Evolutionary conservation across 1,284 basidiomycete genomes (phyloP).

Genomic region (Bondarzewia mesenterica): DNA sequence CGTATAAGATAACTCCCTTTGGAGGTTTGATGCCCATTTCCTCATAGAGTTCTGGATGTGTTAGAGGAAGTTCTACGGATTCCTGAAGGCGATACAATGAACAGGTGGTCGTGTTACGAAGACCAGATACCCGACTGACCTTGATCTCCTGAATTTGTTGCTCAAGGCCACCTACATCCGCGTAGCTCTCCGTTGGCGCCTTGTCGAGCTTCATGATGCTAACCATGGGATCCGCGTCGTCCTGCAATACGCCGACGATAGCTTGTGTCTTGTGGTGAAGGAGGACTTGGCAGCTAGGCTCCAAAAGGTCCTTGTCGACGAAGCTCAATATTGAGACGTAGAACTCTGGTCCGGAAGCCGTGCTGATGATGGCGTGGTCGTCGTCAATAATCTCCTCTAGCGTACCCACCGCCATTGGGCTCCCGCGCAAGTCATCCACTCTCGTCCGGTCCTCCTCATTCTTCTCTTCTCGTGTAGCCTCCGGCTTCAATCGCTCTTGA

Average conservation of each 20-base stretch:
- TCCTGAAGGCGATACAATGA: conserved; percentile 43
- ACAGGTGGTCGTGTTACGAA: neutral
- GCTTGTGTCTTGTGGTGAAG: conserved; percentile 96
- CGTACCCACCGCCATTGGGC: conserved; percentile 95
- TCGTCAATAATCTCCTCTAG: conserved; percentile 99
- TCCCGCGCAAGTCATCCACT: conserved; percentile 93
- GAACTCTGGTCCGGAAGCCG: conserved; percentile 91
- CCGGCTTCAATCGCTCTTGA: conserved; percentile 84
- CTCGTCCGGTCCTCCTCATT: conserved; percentile 91
- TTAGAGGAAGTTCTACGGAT: conserved; percentile 96
- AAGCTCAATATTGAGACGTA: conserved; percentile 99
- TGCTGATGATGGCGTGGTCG: conserved; percentile 98
- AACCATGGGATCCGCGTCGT: conserved; percentile 97
- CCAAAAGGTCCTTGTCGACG: conserved; percentile 97
- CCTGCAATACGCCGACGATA: conserved; percentile 92
- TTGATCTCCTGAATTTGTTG: conserved; percentile 99
- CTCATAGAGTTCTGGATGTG: conserved; percentile 97
- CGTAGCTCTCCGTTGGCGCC: conserved; percentile 97
- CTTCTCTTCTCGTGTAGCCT: conserved; percentile 84
- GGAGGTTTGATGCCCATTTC: conserved; percentile 99
- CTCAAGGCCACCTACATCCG: conserved; percentile 96
- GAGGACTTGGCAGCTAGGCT: conserved; percentile 93
- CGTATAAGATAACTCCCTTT: conserved; percentile 98
- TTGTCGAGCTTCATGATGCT: conserved; percentile 99
- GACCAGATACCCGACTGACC: conserved; percentile 31